Conservation (phyloP, 805 yeast species). For the Zygosaccharomyces siamensis region DNA sequence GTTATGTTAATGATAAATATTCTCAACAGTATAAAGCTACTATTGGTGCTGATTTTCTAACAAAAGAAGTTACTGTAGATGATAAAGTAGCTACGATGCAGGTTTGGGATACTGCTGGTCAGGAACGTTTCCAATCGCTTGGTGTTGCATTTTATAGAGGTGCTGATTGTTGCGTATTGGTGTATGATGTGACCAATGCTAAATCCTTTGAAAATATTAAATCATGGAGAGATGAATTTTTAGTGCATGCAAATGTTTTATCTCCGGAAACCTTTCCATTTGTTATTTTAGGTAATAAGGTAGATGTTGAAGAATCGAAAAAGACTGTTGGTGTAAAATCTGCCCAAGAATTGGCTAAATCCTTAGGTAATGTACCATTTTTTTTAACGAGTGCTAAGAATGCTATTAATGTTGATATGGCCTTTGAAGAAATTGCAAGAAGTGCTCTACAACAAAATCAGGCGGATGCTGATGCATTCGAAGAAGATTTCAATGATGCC, state of each 20-base stretch:
- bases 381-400: slow-evolving; percentile 98
- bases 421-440: slow-evolving; percentile 92
- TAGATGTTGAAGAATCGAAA: slow-evolving; percentile 89
- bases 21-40: slow-evolving; percentile 96
- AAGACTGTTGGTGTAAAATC: slow-evolving; percentile 59
- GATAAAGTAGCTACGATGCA: slow-evolving; percentile 49
- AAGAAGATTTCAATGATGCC: slow-evolving; percentile 93
- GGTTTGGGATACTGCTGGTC: slow-evolving; percentile 99
- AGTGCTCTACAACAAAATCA: slow-evolving; percentile 90
- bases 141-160: slow-evolving; percentile 98
- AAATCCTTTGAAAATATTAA: slow-evolving; percentile 86
- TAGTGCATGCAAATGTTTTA: slow-evolving; percentile 86
- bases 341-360: slow-evolving; percentile 58
- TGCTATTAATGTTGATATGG: slow-evolving; percentile 89
- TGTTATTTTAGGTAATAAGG: slow-evolving; percentile 89
- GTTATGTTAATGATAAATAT: slow-evolving; percentile 91
- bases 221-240: slow-evolving; percentile 92
- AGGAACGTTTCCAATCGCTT: slow-evolving; percentile 91
- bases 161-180: slow-evolving; percentile 95
- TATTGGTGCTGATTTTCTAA: slow-evolving; percentile 93
- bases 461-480: slow-evolving; percentile 66
- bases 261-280: slow-evolving; percentile 96
- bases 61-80: slow-evolving; percentile 84
- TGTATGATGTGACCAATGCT: slow-evolving; percentile 91
- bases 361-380: slow-evolving; percentile 75